Base-by-base conservation (phyloP, 345 rosid species). In the Leavenworthia alabamica region DNA sequence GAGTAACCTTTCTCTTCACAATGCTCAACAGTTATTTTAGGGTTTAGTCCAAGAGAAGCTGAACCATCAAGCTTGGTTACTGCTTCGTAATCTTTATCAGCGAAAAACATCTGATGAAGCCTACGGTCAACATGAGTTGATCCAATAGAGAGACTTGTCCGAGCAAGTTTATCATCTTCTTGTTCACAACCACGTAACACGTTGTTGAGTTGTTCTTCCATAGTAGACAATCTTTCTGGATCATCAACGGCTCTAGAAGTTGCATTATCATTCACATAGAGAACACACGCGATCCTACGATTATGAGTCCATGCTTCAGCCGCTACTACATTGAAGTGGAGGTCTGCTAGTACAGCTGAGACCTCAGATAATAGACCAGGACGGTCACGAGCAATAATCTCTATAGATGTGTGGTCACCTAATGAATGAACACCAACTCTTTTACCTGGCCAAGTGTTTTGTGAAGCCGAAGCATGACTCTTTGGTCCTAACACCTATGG, bases 241-340 rank as follows among this genome's bases (percentile, higher is more conserved):
- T 89, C 89, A 36, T 82, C 84, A 4, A 81, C 88, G 0, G 83
- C 89, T 15, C 75, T 62, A 27, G 71, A 68, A 6, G 88, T 84
- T 51, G 68, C 62, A 56, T 82, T 77, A 35, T 86, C 93, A 23
- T 81, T 89, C 67, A 89, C 96, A 20, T 92, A 85, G 43, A 92
- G 73, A 8, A 92, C 93, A 60, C 88, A 86, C 5, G 95, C 98
- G 56, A 85, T 83, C 41, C 96, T 66, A 35, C 73, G 71, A 72
- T 92, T 92, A 60, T 92, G 98, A 1, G 96, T 92, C 98, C 98
- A 92, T 12, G 83, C 91, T 75, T 92, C 95, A 7, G 96, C 96
- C 7, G 86, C 90, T 9, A 52, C 79, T n/a, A 92, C 96, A 11
- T 92, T 86, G 76, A 85, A 80, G 53, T 81, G 78, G 22, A 89